These are phyloP conservation scores for Podila epigama DNA, from an alignment of 192 early-diverging fungal species.

Conservation along the genomic window DNA sequence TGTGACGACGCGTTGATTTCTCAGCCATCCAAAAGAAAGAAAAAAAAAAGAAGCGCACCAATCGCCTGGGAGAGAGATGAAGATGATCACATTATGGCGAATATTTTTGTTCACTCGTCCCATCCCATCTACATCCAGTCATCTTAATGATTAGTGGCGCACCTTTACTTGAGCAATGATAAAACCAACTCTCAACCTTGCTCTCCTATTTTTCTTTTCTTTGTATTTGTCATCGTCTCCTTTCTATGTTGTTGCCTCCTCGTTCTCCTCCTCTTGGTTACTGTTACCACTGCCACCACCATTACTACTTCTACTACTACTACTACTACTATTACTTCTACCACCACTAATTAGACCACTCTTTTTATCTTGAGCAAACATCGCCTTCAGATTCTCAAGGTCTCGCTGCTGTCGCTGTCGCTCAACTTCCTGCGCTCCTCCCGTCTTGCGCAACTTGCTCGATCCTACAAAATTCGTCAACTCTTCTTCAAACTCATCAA, in stretches of 20 bases:
- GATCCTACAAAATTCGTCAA: conserved; percentile 69
- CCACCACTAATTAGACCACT: too few species aligned
- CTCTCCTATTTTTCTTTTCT: too few species aligned
- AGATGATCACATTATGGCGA: conserved; percentile 9
- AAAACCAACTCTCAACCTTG: too few species aligned
- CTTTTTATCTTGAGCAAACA: conserved; percentile 41
- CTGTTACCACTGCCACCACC: too few species aligned
- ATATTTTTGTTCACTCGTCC: neutral
- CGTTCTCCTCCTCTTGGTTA: too few species aligned
- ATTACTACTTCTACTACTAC: too few species aligned
- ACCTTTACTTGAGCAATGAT: too few species aligned
- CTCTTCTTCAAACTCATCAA: conserved; percentile 83
- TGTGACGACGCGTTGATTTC: too few species aligned
- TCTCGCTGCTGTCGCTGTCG: conserved; percentile 73
- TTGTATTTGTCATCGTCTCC: too few species aligned
- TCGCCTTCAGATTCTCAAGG: conserved; percentile 62
- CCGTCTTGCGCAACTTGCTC: conserved; percentile 76
- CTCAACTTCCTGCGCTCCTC: conserved; percentile 78
- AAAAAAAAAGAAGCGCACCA: neutral
- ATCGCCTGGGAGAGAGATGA: neutral
- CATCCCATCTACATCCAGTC: neutral
- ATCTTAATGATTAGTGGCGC: too few species aligned
- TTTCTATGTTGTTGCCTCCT: too few species aligned
- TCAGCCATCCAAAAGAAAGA: too few species aligned
- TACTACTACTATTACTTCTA: neutral